phyloP scores from a whole-genome alignment of 2,329 filamentous ascomycete genomes.

The Stagonosporopsis chrysanthemi region DNA sequence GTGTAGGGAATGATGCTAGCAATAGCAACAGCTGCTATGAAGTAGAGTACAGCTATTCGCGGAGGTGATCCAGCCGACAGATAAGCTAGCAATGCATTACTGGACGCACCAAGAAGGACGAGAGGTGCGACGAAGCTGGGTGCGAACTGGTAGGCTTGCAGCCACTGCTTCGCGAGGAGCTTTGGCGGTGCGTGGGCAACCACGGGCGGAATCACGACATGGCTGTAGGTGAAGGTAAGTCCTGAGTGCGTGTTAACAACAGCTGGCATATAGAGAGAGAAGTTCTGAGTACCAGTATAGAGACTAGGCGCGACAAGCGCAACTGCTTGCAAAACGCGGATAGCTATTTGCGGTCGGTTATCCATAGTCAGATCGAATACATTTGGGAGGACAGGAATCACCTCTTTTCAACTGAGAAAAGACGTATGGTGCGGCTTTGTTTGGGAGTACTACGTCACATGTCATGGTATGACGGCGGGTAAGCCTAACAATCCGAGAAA shows the following conservation, averaged over 20 bases:
- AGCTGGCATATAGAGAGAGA: background rate
- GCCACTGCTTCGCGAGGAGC: slow-evolving; percentile 51
- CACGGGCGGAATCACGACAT: slow-evolving; percentile 49
- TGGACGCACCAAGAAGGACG: slow-evolving; percentile 42
- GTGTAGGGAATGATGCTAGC: slow-evolving; percentile 48
- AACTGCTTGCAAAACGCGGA: slow-evolving; percentile 25
- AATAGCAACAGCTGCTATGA: slow-evolving; percentile 34
- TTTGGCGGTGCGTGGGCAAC: slow-evolving; percentile 42
- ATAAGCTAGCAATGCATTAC: slow-evolving; percentile 44
- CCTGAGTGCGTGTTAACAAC: slow-evolving; percentile 21
- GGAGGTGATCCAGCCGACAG: slow-evolving; percentile 1
- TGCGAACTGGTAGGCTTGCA: slow-evolving; percentile 50
- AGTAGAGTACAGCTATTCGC: slow-evolving; percentile 29
- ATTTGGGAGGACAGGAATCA: background rate
- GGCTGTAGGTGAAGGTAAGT: slow-evolving; percentile 44
- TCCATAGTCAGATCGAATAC: background rate
- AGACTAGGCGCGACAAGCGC: slow-evolving; percentile 35
- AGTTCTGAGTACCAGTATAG: slow-evolving; percentile 29
- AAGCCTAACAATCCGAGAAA: background rate
- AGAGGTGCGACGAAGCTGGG: slow-evolving; percentile 49
- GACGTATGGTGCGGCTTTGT: background rate
- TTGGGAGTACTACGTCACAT: slow-evolving; percentile 9
- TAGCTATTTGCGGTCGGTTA: background rate
- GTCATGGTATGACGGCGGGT: slow-evolving; percentile 10
- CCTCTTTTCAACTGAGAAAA: background rate